phyloP scores from a whole-genome alignment of 2,329 filamentous ascomycete genomes.

The Penicillium sp. region DNA sequence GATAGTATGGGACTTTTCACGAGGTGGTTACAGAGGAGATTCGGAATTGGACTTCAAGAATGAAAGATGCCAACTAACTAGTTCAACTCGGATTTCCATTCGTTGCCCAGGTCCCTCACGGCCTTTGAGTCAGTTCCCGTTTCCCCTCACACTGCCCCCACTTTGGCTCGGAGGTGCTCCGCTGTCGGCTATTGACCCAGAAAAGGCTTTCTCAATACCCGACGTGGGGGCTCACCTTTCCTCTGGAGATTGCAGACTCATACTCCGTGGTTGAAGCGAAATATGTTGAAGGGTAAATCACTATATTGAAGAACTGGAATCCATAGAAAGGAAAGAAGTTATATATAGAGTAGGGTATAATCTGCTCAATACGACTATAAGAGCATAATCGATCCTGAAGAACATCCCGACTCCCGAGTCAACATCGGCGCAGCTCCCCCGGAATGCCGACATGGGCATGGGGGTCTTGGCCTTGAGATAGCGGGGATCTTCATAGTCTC shows the following conservation, averaged over 20 bases:
- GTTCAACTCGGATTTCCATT: neutral
- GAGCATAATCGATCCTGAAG: too few relatives aligned
- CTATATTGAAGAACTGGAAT: neutral
- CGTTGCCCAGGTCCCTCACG: slow-evolving; percentile 5
- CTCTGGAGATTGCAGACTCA: neutral
- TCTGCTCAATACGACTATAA: neutral
- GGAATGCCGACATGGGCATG: slow-evolving; percentile 4
- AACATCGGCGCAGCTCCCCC: slow-evolving; percentile 1
- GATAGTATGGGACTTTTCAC: neutral
- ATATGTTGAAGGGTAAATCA: neutral
- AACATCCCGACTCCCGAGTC: neutral
- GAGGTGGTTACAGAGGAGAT: neutral
- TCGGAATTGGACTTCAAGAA: neutral
- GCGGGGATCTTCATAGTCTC: slow-evolving; percentile 4
- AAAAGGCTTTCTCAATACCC: slow-evolving; percentile 16
- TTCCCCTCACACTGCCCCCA: slow-evolving; percentile 12
- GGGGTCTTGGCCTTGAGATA: slow-evolving; percentile 3
- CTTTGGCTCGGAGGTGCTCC: slow-evolving; percentile 24
- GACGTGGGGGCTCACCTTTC: slow-evolving; percentile 7
- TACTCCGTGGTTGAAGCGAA: too few relatives aligned
- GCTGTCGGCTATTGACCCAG: slow-evolving; percentile 17
- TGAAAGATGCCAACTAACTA: neutral
- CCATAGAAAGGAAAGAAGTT: too few relatives aligned
- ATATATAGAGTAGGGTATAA: neutral
- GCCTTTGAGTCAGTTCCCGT: slow-evolving; percentile 6